Percentiles rank a stretch among this genome's conserved stretches.
Conservation (phyloP, 2,329 filamentous ascomycete species). For the Monosporascus sp. region DNA sequence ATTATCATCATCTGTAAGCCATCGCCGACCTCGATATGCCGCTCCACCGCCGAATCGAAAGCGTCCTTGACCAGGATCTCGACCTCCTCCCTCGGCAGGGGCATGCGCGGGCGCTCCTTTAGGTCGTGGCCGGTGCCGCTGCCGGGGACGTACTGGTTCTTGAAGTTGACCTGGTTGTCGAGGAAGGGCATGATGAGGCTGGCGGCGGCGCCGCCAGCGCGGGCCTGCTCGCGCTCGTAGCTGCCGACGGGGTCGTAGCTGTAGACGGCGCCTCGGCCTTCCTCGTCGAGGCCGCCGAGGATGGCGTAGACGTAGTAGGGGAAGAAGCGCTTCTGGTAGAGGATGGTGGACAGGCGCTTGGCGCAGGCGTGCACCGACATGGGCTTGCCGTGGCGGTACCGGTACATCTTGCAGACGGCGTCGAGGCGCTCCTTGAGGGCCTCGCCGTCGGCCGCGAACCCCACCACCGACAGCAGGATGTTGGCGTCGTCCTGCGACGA, state of each 20-base stretch:
- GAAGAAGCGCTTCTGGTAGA: constrained; percentile 98
- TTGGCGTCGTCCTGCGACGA: constrained; percentile 78
- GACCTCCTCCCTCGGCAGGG: constrained; percentile 67
- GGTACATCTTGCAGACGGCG: constrained; percentile 97
- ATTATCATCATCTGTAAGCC: constrained; percentile 93
- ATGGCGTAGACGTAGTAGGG: constrained; percentile 97
- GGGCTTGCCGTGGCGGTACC: constrained; percentile 93
- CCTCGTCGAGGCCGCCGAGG: constrained; percentile 87
- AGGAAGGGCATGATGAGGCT: constrained; percentile 98
- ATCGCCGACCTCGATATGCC: constrained; percentile 98
- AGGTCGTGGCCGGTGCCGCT: constrained; percentile 80
- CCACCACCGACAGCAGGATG: constrained; percentile 88
- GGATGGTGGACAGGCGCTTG: constrained; percentile 87
- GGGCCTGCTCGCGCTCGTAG: constrained; percentile 95
- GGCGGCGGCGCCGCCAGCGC: constrained; percentile 85
- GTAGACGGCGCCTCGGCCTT: constrained; percentile 90
- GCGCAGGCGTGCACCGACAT: constrained; percentile 94
- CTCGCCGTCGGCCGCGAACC: constrained; percentile 91
- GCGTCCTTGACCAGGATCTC: constrained; percentile 92
- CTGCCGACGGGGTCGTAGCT: constrained; percentile 97
- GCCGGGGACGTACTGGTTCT: constrained; percentile 92
- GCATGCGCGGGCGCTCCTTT: constrained; percentile 63
- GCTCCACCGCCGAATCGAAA: constrained; percentile 95
- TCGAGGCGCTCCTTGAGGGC: constrained; percentile 92
- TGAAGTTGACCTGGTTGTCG: constrained; percentile 99